Base-by-base conservation (phyloP, 768 basidiomycete genomes). In the Termitomyces sp. region DNA sequence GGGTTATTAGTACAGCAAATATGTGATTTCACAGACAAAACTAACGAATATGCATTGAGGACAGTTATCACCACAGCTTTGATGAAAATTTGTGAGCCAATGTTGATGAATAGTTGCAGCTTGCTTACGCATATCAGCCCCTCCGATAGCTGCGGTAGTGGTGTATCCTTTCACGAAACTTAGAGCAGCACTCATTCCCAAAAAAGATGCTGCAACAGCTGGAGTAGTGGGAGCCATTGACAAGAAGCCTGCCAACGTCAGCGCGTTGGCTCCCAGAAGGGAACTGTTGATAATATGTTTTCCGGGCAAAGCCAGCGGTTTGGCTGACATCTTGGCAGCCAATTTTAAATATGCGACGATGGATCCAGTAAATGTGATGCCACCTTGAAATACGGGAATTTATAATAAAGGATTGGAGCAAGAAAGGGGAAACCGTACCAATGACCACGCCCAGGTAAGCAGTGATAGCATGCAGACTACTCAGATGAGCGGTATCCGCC, bases 271-370 rank as follows among this genome's bases (percentile, higher is more conserved):
- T 18, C 86, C 86, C 14, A 94, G 72, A n/a, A 94, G 76, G 5
- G 82, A 76, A 18, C 74, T 67, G 66, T 94, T 94, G 63, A 92
- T 75, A 9, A 92, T 59, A 65, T 94, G 92, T 63, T 88, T 85
- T 42, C 82, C 91, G 4, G 91, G 91, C 44, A 94, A 75, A 24
- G 76, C 73, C 22, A 92, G 71, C 1, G 92, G 86, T 60, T 78
- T 83, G 43, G 88, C 90, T 5, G 87, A 78, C 83, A 94, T 90
- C 56, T 80, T 83, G 8, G 88, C 92, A 6, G 91, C 90, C 37
- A 94, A 78, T 68, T 94, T 94, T 46, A 94, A 71, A 79, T 92
- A 94, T 4, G 92, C 92, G 16, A 94, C 88, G 43, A 94, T 84
- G 1, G 92, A 93, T 27, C 92, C 92, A 4, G 92, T 94, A 66